Base-by-base conservation (phyloP, 495 filamentous ascomycete species). In the Opeltia flavorubescens region DNA sequence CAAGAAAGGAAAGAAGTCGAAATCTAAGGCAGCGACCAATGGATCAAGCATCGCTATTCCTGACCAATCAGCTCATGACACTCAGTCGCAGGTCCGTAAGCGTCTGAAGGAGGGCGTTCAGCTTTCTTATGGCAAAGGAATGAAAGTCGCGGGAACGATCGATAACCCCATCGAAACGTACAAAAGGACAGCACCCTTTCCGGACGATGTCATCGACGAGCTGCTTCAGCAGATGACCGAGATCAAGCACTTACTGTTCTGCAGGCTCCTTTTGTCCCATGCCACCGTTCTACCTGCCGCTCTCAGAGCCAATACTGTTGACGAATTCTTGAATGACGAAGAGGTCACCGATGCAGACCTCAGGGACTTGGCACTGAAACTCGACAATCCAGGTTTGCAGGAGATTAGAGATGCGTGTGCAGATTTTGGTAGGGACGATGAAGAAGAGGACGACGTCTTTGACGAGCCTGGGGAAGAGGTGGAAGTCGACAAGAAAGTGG, bases 381-480 rank as follows among this genome's bases (percentile, higher is more conserved):
- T 76, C 15, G 67, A 72, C 33, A 51, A 61, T 24, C 68, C 68
- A 15, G 61, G 56, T 26, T 57, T 70, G 4, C 64, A 74, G 52
- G 63, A 66, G 11, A 64, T 74, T 26, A 63, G 70, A 18, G 67
- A 74, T 55, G 70, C 71, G 17, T 74, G 70, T 53, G 69, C 72
- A 13, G 71, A 76, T 55, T 65, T 73, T 49, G 44, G 56, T 9
- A 55, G 66, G 31, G 59, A 60, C n/a, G 63, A 66, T 47, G 63
- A 68, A 47, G 49, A 61, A 7, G 58, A 63, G 18, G 50, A 50
- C 1, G 52, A 61, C 20, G 54, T 61, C 4, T 46, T 13, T n/a
- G 39, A 40, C 15, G 64, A 68, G 34, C 44, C 55, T 4, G 55
- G 63, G 17, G 52, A 50, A 3, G 50, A 60, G 24, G 56, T 59